Conservation (phyloP, 2,329 filamentous ascomycete genomes). For the Fusarium floridanum region DNA sequence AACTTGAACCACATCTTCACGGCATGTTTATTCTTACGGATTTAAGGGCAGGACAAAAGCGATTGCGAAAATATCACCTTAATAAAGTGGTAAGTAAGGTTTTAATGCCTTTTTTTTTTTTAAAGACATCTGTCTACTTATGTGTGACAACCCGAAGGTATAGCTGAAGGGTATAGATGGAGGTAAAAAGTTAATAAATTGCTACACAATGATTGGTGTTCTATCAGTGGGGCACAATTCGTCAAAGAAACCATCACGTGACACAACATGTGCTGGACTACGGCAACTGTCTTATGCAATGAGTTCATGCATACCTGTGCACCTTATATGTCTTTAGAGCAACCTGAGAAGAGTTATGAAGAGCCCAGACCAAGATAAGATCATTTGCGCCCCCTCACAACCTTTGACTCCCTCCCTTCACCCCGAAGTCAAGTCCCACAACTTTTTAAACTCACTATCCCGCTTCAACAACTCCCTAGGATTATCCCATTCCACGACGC, state of each 20-base stretch:
- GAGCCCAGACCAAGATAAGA: neutral
- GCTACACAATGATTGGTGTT: too few relatives aligned
- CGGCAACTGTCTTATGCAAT: too few relatives aligned
- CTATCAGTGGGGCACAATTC: too few relatives aligned
- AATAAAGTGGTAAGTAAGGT: neutral
- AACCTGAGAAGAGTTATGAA: neutral
- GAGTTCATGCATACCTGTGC: too few relatives aligned
- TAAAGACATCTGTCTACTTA: neutral
- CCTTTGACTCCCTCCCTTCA: neutral
- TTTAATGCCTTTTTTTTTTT: neutral
- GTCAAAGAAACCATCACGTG: too few relatives aligned
- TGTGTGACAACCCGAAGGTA: neutral
- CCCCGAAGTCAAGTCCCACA: conserved; percentile 22
- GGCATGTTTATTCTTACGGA: neutral
- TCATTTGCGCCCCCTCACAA: neutral
- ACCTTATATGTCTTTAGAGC: too few relatives aligned
- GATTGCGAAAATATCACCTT: neutral
- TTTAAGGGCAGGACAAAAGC: neutral
- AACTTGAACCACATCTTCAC: neutral
- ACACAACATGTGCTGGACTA: too few relatives aligned
- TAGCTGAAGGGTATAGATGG: too few relatives aligned
- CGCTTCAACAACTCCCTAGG: conserved; percentile 16
- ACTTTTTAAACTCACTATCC: conserved; percentile 28
- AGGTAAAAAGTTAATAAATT: too few relatives aligned
- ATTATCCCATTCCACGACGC: conserved; percentile 26